Base-by-base conservation (phyloP, 495 filamentous ascomycete species). In the Daldinia caldariorum region DNA sequence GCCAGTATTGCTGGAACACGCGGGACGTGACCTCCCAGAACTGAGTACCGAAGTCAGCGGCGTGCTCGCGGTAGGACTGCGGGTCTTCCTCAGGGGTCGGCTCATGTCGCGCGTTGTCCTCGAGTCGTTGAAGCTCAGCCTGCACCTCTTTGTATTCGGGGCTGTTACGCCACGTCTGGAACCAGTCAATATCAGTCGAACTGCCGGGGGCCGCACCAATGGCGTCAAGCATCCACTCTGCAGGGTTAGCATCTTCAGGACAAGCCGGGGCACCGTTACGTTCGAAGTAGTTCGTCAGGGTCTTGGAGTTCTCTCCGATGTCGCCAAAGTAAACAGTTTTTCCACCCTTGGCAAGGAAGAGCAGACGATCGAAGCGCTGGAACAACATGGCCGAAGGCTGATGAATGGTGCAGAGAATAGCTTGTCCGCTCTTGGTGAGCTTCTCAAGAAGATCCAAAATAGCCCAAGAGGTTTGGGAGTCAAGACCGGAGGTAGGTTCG, bases 141-240 rank as follows among this genome's bases (percentile, higher is more conserved):
- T 89, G 87, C 43, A 94, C 88, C 0, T 77, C 85, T 43, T 80
- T 74, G 73, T 89, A 89, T 79, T 97, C 94, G 29, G 86, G 79
- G 70, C 89, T 92, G 10, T 91, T 84, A 32, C 89, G 88, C 94
- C 94, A 98, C 13, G 89, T 83, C 56, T 90, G 77, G 73, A 88
- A 86, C 94, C 94, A 98, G 77, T 98, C 92, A 61, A 91, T 86
- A 37, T 92, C 86, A 18, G 88, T 89, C 61, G 84, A 76, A 18
- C 88, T 89, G 26, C 92, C 93, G n/a, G 94, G 94, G 1, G 94
- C 94, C 29, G 93, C 93, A 66, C 94, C 94, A 73, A 94, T 97
- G 54, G 93, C 90, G 74, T 97, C 93, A 38, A 98, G 83, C 92
- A 98, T 97, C 92, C 92, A 97, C 80, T 98, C 94, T 18, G 94